Evolutionary conservation across 345 rosid genomes (phyloP).

Genomic region (Sisymbrium altissimum): DNA sequence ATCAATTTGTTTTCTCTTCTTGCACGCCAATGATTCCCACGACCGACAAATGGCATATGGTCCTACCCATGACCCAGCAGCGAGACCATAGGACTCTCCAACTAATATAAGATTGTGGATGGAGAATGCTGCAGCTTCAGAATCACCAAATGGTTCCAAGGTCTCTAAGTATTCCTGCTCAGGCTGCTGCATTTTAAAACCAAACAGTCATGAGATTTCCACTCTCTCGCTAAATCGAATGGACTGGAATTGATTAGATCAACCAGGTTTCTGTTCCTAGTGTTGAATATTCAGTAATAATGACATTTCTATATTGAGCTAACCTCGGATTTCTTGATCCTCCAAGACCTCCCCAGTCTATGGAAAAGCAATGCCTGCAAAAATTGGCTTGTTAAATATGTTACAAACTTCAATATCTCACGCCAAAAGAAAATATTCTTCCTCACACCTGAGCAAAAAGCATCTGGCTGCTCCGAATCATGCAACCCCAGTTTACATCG

Average conservation of each 20-base stretch:
- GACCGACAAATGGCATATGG: conserved; percentile 94
- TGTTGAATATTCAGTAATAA: not conserved
- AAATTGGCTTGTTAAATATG: not conserved
- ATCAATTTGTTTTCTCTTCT: conserved; percentile 44
- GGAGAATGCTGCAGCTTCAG: conserved; percentile 62
- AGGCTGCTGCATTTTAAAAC: conserved; percentile 50
- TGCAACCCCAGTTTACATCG: conserved; percentile 96
- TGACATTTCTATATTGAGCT: not conserved
- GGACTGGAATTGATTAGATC: not conserved
- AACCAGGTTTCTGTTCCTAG: not conserved
- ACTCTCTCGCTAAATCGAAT: not conserved
- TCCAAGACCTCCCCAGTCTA: conserved; percentile 87
- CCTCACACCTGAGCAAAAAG: conserved; percentile 74
- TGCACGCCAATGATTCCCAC: conserved; percentile 69
- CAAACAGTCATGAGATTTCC: conserved; percentile 18
- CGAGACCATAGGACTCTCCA: conserved; percentile 81
- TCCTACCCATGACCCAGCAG: conserved; percentile 98
- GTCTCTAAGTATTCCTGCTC: conserved; percentile 65
- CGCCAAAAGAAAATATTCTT: not conserved
- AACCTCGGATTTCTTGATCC: conserved; percentile 56
- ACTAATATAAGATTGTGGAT: conserved; percentile 81
- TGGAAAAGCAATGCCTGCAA: conserved; percentile 83
- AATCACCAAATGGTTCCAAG: conserved; percentile 80
- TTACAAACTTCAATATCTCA: not conserved
- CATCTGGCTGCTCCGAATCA: conserved; percentile 99